phyloP scores from a whole-genome alignment of 176 grass and related monocot genomes.

The Cenchrus fungigraminus region DNA sequence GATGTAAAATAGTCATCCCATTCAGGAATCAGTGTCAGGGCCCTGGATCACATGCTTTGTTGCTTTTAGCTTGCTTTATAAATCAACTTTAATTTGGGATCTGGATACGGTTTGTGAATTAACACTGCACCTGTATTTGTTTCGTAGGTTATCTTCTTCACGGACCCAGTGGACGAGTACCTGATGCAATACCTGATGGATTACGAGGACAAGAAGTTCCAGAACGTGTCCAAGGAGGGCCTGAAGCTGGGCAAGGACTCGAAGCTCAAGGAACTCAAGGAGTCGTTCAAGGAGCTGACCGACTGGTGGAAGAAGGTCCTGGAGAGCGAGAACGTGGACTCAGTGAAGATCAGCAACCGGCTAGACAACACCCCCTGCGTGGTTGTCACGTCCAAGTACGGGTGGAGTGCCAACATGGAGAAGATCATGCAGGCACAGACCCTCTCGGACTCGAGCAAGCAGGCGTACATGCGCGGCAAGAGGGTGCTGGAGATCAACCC shows the following conservation, averaged over 20 bases:
- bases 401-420: constrained; percentile 98
- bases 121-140: not conserved
- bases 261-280: constrained; percentile 93
- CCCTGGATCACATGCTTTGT: not conserved
- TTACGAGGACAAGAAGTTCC: constrained; percentile 98
- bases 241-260: constrained; percentile 95
- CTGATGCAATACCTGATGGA: constrained; percentile 99
- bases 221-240: constrained; percentile 98
- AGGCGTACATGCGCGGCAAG: constrained; percentile 94
- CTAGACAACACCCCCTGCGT: constrained; percentile 82
- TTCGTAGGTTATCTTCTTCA: constrained; percentile 92
- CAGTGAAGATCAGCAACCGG: constrained; percentile 92
- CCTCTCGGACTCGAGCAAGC: constrained; percentile 78
- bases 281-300: constrained; percentile 91
- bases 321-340: constrained; percentile 78
- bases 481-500: constrained; percentile 95
- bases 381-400: constrained; percentile 86
- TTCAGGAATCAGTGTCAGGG: not conserved
- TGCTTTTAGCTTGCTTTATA: not conserved
- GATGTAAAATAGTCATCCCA: not conserved
- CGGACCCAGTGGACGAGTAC: constrained; percentile 93
- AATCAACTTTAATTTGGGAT: not conserved
- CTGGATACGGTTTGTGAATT: not conserved
- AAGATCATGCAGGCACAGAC: constrained; percentile 98
- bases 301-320: constrained; percentile 96